Conservation (phyloP, 2,329 filamentous ascomycete genomes). For the Onygenales sp. region DNA sequence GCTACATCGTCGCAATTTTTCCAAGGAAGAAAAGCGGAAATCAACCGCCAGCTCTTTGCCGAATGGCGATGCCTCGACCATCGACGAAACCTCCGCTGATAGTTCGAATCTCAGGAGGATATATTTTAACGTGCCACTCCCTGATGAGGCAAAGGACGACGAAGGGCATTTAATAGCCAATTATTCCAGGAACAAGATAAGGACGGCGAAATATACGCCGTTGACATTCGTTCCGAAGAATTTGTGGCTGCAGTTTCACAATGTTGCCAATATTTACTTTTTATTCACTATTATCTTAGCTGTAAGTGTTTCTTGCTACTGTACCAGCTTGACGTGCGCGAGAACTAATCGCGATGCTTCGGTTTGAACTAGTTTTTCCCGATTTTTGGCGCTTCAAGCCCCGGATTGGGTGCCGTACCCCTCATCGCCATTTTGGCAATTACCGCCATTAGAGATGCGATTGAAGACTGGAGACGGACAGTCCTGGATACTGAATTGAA, state of each 20-base stretch:
- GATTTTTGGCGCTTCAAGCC: conserved; percentile 88
- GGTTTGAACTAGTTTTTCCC: conserved; percentile 66
- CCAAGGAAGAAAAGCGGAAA: conserved; percentile 60
- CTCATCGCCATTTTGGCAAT: conserved; percentile 85
- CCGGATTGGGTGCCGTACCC: conserved; percentile 79
- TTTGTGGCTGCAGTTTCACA: conserved; percentile 95
- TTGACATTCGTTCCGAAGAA: conserved; percentile 95
- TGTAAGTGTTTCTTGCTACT: conserved; percentile 49
- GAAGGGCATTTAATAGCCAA: conserved; percentile 61
- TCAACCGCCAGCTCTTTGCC: conserved; percentile 33
- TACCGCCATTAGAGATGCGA: conserved; percentile 86
- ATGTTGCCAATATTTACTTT: conserved; percentile 97
- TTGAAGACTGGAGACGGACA: conserved; percentile 91
- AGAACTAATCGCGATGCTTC: background rate
- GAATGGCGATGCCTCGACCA: conserved; percentile 13
- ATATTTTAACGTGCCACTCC: conserved; percentile 80
- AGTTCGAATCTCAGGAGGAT: conserved; percentile 47
- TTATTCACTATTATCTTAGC: conserved; percentile 88
- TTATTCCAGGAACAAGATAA: conserved; percentile 89
- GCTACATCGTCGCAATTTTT: conserved; percentile 52
- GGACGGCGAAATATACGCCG: conserved; percentile 94
- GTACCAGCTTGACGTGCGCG: background rate
- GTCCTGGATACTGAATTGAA: conserved; percentile 88
- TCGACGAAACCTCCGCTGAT: conserved; percentile 19
- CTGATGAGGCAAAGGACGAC: conserved; percentile 65